Conservation (phyloP, 371 early-diverging fungal genomes). For the Apophysomyces ossiformis region DNA sequence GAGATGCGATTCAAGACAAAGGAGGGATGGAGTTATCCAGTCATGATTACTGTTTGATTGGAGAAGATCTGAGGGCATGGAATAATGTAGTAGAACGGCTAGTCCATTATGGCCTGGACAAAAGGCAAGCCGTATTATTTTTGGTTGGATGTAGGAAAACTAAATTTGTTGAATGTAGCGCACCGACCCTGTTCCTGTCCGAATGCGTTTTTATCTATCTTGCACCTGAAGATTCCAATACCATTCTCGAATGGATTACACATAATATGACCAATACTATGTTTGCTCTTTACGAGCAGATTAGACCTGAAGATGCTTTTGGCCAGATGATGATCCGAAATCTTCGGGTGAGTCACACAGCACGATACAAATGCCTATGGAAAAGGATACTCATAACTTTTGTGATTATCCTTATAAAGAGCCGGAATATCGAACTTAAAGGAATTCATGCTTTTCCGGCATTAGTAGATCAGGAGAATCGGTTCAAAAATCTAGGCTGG, state of each 20-base stretch:
- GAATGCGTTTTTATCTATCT: constrained; percentile 95
- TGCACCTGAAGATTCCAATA: constrained; percentile 63
- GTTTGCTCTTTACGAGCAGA: constrained; percentile 90
- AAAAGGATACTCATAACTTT: neutral
- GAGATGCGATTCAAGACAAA: constrained; percentile 32
- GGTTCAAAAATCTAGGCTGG: constrained; percentile 73
- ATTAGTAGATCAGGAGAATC: constrained; percentile 65
- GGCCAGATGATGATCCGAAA: constrained; percentile 92
- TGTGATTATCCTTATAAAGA: constrained; percentile 20
- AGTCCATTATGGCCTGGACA: constrained; percentile 69
- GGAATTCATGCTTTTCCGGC: constrained; percentile 80
- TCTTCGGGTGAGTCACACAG: constrained; percentile 51
- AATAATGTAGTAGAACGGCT: constrained; percentile 62
- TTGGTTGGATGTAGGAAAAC: constrained; percentile 2
- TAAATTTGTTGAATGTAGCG: constrained; percentile 31
- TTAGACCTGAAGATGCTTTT: constrained; percentile 88
- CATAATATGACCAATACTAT: constrained; percentile 47
- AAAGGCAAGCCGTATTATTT: constrained; percentile 36
- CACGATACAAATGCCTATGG: neutral
- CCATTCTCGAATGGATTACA: constrained; percentile 76
- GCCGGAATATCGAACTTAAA: constrained; percentile 72
- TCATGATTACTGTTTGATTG: constrained; percentile 69
- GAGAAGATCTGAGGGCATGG: constrained; percentile 83
- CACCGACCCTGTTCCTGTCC: constrained; percentile 88
- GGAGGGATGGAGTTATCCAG: constrained; percentile 81